Evolutionary conservation across 2,329 filamentous ascomycete genomes (phyloP).

Genomic region (Aschersonia sp.): DNA sequence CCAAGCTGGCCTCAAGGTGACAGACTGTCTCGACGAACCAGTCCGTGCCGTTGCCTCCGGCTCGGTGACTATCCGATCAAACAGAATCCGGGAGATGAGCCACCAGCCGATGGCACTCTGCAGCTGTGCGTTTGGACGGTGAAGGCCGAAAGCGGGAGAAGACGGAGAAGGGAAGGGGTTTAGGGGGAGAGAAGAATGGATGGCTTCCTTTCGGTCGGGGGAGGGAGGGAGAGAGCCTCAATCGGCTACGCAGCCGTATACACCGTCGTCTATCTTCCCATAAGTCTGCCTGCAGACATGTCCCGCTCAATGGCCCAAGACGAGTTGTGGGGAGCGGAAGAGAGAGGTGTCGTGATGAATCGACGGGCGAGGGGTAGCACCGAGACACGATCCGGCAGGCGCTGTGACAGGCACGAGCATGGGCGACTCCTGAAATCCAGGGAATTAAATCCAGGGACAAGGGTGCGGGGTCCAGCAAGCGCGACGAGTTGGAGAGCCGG

Average conservation of each 20-base stretch:
- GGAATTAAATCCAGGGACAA: background rate
- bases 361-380: constrained; percentile 7
- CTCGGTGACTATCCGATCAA: constrained; percentile 1
- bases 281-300: background rate
- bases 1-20: background rate
- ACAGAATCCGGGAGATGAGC: background rate
- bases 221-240: too few relatives aligned
- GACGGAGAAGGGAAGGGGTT: background rate
- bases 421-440: constrained; percentile 2
- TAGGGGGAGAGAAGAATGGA: background rate
- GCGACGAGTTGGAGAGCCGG: background rate
- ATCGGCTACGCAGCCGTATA: background rate
- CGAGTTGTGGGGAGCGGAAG: background rate
- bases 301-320: background rate
- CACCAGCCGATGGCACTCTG: background rate
- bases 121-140: background rate
- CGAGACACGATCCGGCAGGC: constrained; percentile 24
- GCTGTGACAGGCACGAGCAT: background rate
- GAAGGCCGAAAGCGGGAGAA: background rate
- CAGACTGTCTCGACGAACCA: background rate
- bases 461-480: constrained; percentile 1
- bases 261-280: background rate
- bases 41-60: background rate
- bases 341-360: background rate
- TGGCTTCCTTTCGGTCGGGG: background rate